phyloP scores from a whole-genome alignment of 768 basidiomycete genomes.

The Fomitopsis serialis region DNA sequence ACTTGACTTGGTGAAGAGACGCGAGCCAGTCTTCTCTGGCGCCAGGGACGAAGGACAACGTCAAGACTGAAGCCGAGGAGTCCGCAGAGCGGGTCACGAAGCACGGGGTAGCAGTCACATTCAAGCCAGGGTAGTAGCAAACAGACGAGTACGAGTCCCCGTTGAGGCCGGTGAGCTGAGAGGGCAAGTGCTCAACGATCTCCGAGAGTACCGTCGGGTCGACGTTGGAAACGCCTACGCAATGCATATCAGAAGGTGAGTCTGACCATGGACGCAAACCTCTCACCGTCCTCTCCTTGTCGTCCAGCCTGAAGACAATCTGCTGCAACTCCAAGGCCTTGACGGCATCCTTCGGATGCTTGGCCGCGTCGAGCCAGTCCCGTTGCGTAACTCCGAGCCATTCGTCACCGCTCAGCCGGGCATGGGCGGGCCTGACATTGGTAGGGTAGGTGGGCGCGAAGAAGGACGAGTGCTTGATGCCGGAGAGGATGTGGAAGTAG shows the following conservation, averaged over 20 bases:
- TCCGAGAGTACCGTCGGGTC: conserved; percentile 42
- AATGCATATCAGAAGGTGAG: not conserved
- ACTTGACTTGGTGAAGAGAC: conserved; percentile 27
- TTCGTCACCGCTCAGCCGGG: conserved; percentile 44
- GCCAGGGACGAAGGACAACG: conserved; percentile 46
- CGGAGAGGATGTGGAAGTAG: conserved; percentile 89
- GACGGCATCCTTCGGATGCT: conserved; percentile 22
- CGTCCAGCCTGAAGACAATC: conserved; percentile 54
- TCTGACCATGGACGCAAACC: conserved; percentile 7
- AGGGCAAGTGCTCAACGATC: conserved; percentile 44
- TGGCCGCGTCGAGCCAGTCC: conserved; percentile 39
- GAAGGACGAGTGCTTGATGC: conserved; percentile 85
- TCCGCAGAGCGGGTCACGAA: conserved; percentile 34
- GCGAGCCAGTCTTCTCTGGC: conserved; percentile 45
- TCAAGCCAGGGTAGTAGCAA: conserved; percentile 38
- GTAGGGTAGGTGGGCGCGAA: conserved; percentile 51
- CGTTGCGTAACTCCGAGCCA: conserved; percentile 61
- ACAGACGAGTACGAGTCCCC: conserved; percentile 45
- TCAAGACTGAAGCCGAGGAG: conserved; percentile 36
- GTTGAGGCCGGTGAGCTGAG: conserved; percentile 32
- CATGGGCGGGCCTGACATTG: conserved; percentile 50
- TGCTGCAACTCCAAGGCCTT: conserved; percentile 68
- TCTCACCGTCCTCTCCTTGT: conserved; percentile 29
- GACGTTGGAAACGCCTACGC: conserved; percentile 9
- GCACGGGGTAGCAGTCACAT: conserved; percentile 27